A percentile compares a stretch with the other conserved stretches of the same genome.
phyloP scores from a whole-genome alignment of 164 flowering plant species.

The Tetrastigma voinierianum region DNA sequence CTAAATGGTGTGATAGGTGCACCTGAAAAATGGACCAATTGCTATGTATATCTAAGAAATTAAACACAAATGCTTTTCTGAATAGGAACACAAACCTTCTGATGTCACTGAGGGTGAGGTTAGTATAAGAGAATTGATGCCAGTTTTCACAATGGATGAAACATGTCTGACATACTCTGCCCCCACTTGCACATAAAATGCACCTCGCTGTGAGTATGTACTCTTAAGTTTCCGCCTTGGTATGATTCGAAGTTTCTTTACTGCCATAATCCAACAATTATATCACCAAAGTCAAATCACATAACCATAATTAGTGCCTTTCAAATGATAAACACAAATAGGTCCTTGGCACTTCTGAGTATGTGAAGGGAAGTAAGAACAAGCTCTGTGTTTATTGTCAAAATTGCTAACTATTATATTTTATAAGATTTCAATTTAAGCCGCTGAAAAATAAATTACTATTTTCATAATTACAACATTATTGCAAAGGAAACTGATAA shows the following conservation, averaged over 20 bases:
- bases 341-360: no score
- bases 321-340: no score
- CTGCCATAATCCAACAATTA: slow-evolving; percentile 36
- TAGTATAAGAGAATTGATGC: slow-evolving; percentile 54
- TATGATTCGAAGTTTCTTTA: slow-evolving; percentile 66
- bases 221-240: slow-evolving; percentile 70
- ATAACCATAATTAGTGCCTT: no score
- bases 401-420: no score
- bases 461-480: no score
- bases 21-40: not conserved
- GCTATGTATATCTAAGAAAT: not conserved
- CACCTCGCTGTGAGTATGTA: slow-evolving; percentile 64
- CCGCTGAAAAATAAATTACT: no score
- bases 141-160: slow-evolving; percentile 67
- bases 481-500: no score
- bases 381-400: no score
- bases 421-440: no score
- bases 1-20: not conserved
- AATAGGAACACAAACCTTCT: slow-evolving; percentile 58
- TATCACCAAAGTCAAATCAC: not conserved
- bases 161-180: slow-evolving; percentile 69
- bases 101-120: slow-evolving; percentile 39
- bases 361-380: no score
- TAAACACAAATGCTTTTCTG: not conserved
- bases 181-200: slow-evolving; percentile 66